phyloP scores from a whole-genome alignment of 2,329 filamentous ascomycete species.

The Microcera coccophila region DNA sequence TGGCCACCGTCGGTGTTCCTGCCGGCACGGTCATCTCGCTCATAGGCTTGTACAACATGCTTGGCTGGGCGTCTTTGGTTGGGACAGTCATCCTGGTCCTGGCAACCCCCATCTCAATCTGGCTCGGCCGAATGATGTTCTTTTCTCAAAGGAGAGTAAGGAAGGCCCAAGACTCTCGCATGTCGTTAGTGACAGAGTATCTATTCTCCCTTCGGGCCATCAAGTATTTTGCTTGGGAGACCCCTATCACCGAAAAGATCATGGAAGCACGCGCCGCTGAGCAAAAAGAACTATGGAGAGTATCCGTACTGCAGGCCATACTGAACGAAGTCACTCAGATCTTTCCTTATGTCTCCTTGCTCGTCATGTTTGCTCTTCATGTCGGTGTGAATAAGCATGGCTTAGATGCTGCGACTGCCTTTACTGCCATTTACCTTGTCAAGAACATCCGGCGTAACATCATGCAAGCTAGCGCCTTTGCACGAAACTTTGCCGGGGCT shows the following conservation, averaged over 20 bases:
- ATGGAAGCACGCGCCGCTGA: conserved; percentile 47
- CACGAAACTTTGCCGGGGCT: conserved; percentile 33
- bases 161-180: conserved; percentile 52
- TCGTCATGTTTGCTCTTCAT: conserved; percentile 53
- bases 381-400: conserved; percentile 45
- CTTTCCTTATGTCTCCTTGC: conserved; percentile 49
- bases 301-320: conserved; percentile 45
- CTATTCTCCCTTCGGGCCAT: conserved; percentile 54
- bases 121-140: conserved; percentile 48
- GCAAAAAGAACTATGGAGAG: conserved; percentile 52
- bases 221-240: conserved; percentile 61
- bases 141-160: conserved; percentile 50
- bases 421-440: conserved; percentile 53
- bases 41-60: conserved; percentile 50
- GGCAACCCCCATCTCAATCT: conserved; percentile 47
- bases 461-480: conserved; percentile 45
- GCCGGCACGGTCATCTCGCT: conserved; percentile 46
- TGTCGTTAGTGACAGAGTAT: conserved; percentile 56
- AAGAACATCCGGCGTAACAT: conserved; percentile 52
- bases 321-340: conserved; percentile 49
- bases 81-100: conserved; percentile 47
- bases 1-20: conserved; percentile 44
- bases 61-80: conserved; percentile 54
- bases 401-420: conserved; percentile 54
- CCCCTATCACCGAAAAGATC: conserved; percentile 48